Evolutionary conservation across 108 stramenopile genomes (phyloP).

Genomic region (Skeletonema tropicum): DNA sequence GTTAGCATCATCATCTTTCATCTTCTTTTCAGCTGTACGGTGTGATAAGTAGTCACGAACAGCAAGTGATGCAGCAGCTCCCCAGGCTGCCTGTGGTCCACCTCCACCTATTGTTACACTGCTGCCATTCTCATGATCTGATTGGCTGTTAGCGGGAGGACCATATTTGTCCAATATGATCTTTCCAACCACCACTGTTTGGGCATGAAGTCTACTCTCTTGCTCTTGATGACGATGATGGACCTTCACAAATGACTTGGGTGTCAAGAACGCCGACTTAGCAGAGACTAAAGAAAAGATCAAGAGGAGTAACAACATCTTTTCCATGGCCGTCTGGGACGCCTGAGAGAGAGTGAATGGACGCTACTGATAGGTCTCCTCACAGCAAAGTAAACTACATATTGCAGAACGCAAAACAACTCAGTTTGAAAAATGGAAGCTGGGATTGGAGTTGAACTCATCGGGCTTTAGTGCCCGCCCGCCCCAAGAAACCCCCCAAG

Average conservation of each 20-base stretch:
- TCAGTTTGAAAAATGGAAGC: too few relatives aligned
- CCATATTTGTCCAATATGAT: constrained; percentile 61
- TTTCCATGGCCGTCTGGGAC: too few relatives aligned
- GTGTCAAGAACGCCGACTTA: neutral
- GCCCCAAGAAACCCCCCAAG: constrained; percentile 4
- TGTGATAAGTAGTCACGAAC: constrained; percentile 8
- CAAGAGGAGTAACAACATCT: neutral
- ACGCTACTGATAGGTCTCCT: too few relatives aligned
- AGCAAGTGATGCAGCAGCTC: constrained; percentile 53
- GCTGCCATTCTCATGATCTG: neutral
- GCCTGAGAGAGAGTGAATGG: too few relatives aligned
- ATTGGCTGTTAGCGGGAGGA: constrained; percentile 13
- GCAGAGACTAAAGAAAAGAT: neutral
- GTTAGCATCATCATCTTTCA: neutral
- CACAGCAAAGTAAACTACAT: too few relatives aligned
- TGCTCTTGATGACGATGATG: neutral
- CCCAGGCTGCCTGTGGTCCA: constrained; percentile 62
- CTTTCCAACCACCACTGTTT: constrained; percentile 48
- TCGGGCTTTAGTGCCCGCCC: neutral
- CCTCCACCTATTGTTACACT: constrained; percentile 54
- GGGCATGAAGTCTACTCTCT: neutral
- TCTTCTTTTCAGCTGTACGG: neutral
- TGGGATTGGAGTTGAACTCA: too few relatives aligned
- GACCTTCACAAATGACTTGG: too few relatives aligned
- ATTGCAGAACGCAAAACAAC: too few relatives aligned